Evolutionary conservation across 805 yeast species (phyloP).

Genomic region (Kazachstania viticola): DNA sequence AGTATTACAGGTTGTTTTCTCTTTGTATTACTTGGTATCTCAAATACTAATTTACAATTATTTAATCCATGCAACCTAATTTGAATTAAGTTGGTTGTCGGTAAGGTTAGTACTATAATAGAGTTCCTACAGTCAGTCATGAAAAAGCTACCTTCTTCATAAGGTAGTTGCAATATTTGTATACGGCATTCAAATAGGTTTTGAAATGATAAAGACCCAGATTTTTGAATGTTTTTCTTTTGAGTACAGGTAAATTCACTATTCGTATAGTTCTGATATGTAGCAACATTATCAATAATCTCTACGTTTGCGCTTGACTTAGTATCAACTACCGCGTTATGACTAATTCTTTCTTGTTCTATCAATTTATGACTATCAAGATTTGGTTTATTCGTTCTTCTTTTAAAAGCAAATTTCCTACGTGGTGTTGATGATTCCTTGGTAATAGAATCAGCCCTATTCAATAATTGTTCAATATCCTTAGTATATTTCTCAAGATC

Average conservation of each 20-base stretch:
- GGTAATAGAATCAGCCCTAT: constrained; percentile 6
- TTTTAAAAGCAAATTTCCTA: too few relatives aligned
- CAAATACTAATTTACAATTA: constrained; percentile 14
- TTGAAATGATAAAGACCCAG: too few relatives aligned
- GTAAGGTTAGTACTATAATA: constrained; percentile 7
- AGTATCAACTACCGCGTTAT: too few relatives aligned
- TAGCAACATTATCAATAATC: too few relatives aligned
- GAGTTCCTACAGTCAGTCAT: constrained; percentile 11
- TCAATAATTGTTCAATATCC: constrained; percentile 9
- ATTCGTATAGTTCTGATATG: too few relatives aligned
- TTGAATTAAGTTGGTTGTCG: constrained; percentile 12
- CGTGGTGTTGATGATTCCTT: constrained; percentile 1
- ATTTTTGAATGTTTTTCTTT: too few relatives aligned
- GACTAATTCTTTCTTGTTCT: too few relatives aligned
- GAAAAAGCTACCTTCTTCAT: constrained; percentile 16
- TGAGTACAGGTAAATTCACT: too few relatives aligned
- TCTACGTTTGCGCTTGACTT: too few relatives aligned
- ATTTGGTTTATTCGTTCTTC: too few relatives aligned
- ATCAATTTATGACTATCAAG: too few relatives aligned
- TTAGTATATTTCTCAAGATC: constrained; percentile 11
- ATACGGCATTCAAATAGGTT: too few relatives aligned
- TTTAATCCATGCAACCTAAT: constrained; percentile 15
- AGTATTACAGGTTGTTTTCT: constrained; percentile 15
- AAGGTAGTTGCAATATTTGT: constrained; percentile 11
- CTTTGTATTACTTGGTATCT: background rate